Percentiles rank a stretch among this genome's conserved stretches.
phyloP scores from a whole-genome alignment of 1,139 yeast genomes.

The Hansenula sp. region DNA sequence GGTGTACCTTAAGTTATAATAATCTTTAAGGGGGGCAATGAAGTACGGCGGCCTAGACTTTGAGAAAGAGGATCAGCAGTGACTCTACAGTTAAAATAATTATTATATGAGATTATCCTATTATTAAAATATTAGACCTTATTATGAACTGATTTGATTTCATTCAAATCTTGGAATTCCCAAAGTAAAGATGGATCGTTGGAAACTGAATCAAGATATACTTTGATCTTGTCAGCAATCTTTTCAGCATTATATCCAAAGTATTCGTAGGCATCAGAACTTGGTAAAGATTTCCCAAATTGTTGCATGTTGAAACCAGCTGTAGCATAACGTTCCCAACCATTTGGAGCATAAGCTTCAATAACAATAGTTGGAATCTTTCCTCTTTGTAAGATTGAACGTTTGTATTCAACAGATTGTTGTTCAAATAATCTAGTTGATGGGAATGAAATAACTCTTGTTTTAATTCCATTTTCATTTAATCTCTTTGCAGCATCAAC shows the following conservation, averaged over 20 bases:
- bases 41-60: too few relatives aligned
- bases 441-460: conserved; percentile 31
- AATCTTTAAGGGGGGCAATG: too few relatives aligned
- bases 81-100: too few relatives aligned
- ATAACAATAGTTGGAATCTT: conserved; percentile 27
- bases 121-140: too few relatives aligned
- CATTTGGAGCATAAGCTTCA: conserved; percentile 32
- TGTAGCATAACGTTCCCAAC: conserved; percentile 34
- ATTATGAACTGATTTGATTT: too few relatives aligned
- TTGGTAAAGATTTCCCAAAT: conserved; percentile 29
- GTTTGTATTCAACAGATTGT: conserved; percentile 26
- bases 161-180: conserved; percentile 29
- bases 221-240: conserved; percentile 24
- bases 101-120: too few relatives aligned
- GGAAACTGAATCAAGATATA: conserved; percentile 20
- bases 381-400: conserved; percentile 23
- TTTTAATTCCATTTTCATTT: conserved; percentile 20
- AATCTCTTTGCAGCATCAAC: conserved; percentile 28
- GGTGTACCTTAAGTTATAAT: too few relatives aligned
- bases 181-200: conserved; percentile 23
- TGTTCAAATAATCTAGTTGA: conserved; percentile 26
- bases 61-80: too few relatives aligned
- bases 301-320: conserved; percentile 27
- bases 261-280: conserved; percentile 26
- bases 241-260: conserved; percentile 28